These are phyloP conservation scores for Lecanosticta acicola DNA, from an alignment of 2,329 filamentous ascomycete species.

Conservation along the genomic window DNA sequence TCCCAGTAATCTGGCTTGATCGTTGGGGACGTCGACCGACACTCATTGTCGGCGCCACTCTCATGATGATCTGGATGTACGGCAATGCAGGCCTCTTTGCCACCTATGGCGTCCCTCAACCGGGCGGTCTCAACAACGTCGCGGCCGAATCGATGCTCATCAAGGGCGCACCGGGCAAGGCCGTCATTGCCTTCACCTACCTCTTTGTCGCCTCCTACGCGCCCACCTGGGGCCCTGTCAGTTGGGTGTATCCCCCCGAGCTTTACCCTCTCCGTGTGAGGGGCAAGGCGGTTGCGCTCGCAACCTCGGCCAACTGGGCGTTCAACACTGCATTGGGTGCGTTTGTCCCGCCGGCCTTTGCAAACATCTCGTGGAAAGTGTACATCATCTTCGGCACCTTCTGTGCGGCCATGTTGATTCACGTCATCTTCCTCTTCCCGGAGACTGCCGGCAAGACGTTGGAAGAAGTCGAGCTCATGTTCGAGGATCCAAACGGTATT, in stretches of 20 bases:
- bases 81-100: slow-evolving; percentile 59
- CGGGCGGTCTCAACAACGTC: slow-evolving; percentile 36
- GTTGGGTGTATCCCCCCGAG: slow-evolving; percentile 62
- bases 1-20: slow-evolving; percentile 62
- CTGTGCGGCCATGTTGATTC: slow-evolving; percentile 55
- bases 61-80: slow-evolving; percentile 61
- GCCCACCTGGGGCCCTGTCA: slow-evolving; percentile 46
- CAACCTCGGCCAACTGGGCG: slow-evolving; percentile 51
- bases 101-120: slow-evolving; percentile 46
- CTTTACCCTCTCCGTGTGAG: slow-evolving; percentile 58
- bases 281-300: slow-evolving; percentile 54
- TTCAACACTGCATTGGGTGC: slow-evolving; percentile 55
- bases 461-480: slow-evolving; percentile 72
- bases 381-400: slow-evolving; percentile 70
- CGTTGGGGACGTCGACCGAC: slow-evolving; percentile 66
- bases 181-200: slow-evolving; percentile 60
- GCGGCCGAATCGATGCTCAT: slow-evolving; percentile 38
- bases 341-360: slow-evolving; percentile 55
- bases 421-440: slow-evolving; percentile 60
- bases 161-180: slow-evolving; percentile 34
- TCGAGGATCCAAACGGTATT: slow-evolving; percentile 40
- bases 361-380: slow-evolving; percentile 53
- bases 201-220: slow-evolving; percentile 66
- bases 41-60: slow-evolving; percentile 58
- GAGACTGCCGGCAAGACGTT: slow-evolving; percentile 71